phyloP scores from a whole-genome alignment of 805 yeast species.

The Blastobotrys peoriensis region DNA sequence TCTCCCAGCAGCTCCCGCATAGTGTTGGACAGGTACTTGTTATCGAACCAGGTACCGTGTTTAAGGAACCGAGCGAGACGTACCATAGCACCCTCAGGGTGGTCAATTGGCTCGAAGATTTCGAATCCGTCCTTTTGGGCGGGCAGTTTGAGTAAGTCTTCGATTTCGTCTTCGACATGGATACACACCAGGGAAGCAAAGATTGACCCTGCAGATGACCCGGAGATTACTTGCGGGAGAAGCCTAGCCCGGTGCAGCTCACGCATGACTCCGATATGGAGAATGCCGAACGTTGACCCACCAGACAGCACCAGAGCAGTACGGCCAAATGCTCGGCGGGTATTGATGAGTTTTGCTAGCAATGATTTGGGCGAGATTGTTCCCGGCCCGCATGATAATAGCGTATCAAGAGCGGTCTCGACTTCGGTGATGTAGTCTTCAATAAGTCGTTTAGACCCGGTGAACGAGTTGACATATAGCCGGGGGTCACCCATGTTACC shows the following conservation, averaged over 20 bases:
- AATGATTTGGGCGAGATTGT: slow-evolving; percentile 59
- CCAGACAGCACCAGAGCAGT: slow-evolving; percentile 95
- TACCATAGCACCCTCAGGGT: slow-evolving; percentile 45
- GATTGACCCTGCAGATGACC: slow-evolving; percentile 94
- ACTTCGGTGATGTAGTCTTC: slow-evolving; percentile 83
- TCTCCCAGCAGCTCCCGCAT: slow-evolving; percentile 80
- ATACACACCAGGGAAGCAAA: slow-evolving; percentile 85
- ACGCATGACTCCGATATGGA: slow-evolving; percentile 87
- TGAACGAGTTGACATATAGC: slow-evolving; percentile 68
- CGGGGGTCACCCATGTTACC: slow-evolving; percentile 83
- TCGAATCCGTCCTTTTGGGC: slow-evolving; percentile 39
- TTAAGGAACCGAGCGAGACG: slow-evolving; percentile 61
- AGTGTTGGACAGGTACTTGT: slow-evolving; percentile 60
- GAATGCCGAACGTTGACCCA: slow-evolving; percentile 89
- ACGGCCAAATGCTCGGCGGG: slow-evolving; percentile 86
- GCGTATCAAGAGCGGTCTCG: slow-evolving; percentile 38
- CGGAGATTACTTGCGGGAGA: slow-evolving; percentile 83
- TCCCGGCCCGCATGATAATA: slow-evolving; percentile 19
- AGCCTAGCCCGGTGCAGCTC: slow-evolving; percentile 68
- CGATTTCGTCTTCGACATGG: slow-evolving; percentile 62
- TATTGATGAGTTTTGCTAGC: slow-evolving; percentile 74
- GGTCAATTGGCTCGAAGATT: slow-evolving; percentile 51
- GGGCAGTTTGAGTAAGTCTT: slow-evolving; percentile 45
- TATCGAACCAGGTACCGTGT: slow-evolving; percentile 87
- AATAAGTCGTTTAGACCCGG: slow-evolving; percentile 79